phyloP scores from a whole-genome alignment of 345 rosid genomes.

The Syzygium aromaticum region DNA sequence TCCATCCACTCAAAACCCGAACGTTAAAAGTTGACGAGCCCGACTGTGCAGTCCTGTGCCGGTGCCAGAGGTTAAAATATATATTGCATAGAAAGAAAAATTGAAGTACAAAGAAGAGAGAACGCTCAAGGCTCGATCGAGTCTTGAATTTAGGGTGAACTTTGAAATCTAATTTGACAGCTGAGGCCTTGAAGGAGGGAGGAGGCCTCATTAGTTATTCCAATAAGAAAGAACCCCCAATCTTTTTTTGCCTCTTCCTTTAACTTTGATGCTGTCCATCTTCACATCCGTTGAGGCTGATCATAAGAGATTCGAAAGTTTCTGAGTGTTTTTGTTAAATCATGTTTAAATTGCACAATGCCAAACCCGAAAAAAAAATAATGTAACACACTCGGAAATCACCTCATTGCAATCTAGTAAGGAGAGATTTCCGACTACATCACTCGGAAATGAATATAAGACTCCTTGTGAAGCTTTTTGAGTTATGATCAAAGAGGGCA shows the following conservation, averaged over 20 bases:
- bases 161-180: not conserved
- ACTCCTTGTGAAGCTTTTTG: not conserved
- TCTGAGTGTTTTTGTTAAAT: too few relatives aligned
- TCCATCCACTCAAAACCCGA: not conserved
- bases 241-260: not conserved
- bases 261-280: not conserved
- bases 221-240: not conserved
- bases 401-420: not conserved
- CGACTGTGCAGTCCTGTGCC: not conserved
- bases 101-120: not conserved
- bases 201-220: not conserved
- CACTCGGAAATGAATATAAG: not conserved
- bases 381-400: not conserved
- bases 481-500: not conserved
- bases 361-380: too few relatives aligned
- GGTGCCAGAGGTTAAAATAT: not conserved
- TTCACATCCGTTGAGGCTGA: not conserved
- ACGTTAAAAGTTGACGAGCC: not conserved
- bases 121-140: not conserved
- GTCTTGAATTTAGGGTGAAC: not conserved
- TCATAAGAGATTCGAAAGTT: not conserved
- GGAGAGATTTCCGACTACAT: not conserved
- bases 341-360: too few relatives aligned
- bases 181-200: not conserved
- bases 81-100: not conserved